These are phyloP conservation scores for Exidia glandulosa DNA, from an alignment of 768 basidiomycete species.

Conservation along the genomic window DNA sequence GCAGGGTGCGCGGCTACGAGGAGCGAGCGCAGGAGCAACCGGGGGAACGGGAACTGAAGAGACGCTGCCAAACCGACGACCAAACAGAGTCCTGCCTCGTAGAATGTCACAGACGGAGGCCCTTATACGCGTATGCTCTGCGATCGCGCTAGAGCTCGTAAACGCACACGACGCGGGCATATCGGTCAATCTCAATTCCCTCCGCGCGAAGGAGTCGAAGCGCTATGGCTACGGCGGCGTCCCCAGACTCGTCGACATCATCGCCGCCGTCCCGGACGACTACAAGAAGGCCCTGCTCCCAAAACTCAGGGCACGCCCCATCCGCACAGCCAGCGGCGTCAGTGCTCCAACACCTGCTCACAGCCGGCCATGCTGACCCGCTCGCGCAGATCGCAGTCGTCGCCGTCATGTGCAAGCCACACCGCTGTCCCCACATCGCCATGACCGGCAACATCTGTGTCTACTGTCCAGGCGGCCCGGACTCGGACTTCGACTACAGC, in stretches of 20 bases:
- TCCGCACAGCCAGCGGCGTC: constrained; percentile 93
- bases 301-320: constrained; percentile 84
- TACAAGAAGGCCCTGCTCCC: constrained; percentile 88
- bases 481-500: constrained; percentile 99
- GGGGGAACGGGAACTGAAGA: too few relatives aligned
- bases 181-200: constrained; percentile 75
- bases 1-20: too few relatives aligned
- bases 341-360: constrained; percentile 17
- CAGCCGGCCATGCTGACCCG: not conserved
- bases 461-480: constrained; percentile 98
- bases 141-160: constrained; percentile 90
- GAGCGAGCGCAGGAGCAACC: too few relatives aligned
- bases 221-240: constrained; percentile 79
- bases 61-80: not conserved
- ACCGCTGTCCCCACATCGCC: constrained; percentile 98
- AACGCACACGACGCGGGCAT: constrained; percentile 70
- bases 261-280: constrained; percentile 96
- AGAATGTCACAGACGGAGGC: constrained; percentile 70
- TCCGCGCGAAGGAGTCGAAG: constrained; percentile 83
- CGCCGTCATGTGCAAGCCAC: constrained; percentile 99
- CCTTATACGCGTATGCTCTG: constrained; percentile 82
- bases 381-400: constrained; percentile 81
- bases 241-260: constrained; percentile 91
- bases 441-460: constrained; percentile 99
- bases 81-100: not conserved